Evolutionary conservation across 441 rosid species (phyloP), one percentile per base, ranked within the genome.

Genomic region (Populus hybrid): DNA sequence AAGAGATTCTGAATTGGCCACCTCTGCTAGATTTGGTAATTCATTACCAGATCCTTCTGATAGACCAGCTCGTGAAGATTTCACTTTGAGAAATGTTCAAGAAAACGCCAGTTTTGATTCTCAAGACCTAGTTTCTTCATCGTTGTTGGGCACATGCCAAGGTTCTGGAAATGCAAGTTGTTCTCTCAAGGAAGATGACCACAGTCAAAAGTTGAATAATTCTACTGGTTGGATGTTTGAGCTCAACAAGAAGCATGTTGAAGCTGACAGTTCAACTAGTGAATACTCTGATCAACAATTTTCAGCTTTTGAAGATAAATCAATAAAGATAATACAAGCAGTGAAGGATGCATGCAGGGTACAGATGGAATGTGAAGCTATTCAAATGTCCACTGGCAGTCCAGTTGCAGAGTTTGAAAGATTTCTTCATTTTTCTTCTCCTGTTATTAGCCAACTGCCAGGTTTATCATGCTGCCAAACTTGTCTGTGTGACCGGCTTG

Each of bases 361-460:
- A 72, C 89, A 82, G 69, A 74, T 83, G 74, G 86, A 81, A 73
- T 84, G 88, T 76, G 90, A 88, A 84, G 89, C 89, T 74, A 75
- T 88, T 83, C 86, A 85, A 75, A 70, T 83, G 79, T 83, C 81
- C 71, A 85, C 75, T 36, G 92, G 90, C 76, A 72, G 81, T 29
- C 91, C 88, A 66, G 79, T 86, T 79, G 92, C 89, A 0, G 91
- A 86, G 83, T 83, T 89, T 80, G 92, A 89, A 78, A 82, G 82
- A 71, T 78, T 89, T 81, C 88, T 89, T 68, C 84, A 83, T 78
- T 80, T 77, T 66, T 80, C 80, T 74, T 88, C 88, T 76, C 92
- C 92, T 18, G 84, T 86, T 75, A 71, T 89, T 81, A 80, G 76
- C 71, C 73, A 73, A 50, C 76, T 83, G 10, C 64, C 38, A 24